Base-by-base conservation (phyloP, 805 yeast species). In the Candida tammaniensis region DNA sequence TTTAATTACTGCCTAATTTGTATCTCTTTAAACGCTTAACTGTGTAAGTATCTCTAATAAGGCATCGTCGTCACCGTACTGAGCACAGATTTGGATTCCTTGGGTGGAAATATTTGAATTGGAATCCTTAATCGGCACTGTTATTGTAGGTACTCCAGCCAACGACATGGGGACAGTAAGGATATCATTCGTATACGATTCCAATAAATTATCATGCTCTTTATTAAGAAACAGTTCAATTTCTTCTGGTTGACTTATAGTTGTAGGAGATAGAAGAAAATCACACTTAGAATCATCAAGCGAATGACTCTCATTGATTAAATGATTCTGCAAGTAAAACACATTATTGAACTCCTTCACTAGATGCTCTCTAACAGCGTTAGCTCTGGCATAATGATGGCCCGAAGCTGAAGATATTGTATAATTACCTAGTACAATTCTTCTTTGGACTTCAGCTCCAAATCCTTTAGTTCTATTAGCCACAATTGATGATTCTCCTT, bases 131-230 rank as follows among this genome's bases (percentile, higher is more conserved):
- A 72, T 69, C 0, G 99, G 99, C 2, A 89, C 62, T 1, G 83
- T 74, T 8, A 91, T 70, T 0, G 95, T 77, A 1, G 99, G 99
- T 2, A 91, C 55, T 0, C 98, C 98, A 0, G 95, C 94, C 38
- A 94, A 59, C 1, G 95, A 88, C 25, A 93, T 84, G 0, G 98
- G 97, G 4, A 88, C 83, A 0, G 96, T 86, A 37, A 88, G 70
- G 0, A 84, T 77, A 57, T 93, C 99, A 55, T 87, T 85, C 34
- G 82, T 67, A 48, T 84, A 88, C 12, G 82, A 72, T 29, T 76
- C 76, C 4, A 82, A 66, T 3, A 82, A 72, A 27, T 72, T 62
- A 7, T 61, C 54, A 5, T 55, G 47, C 15, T 68, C 63, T 5
- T 52, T 47, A 3, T 46, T 39, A 7, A 45, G 39, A 36, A 67